These are phyloP conservation scores for Persicaria tinctoria DNA, from an alignment of 148 eudicot species.

Conservation along the genomic window DNA sequence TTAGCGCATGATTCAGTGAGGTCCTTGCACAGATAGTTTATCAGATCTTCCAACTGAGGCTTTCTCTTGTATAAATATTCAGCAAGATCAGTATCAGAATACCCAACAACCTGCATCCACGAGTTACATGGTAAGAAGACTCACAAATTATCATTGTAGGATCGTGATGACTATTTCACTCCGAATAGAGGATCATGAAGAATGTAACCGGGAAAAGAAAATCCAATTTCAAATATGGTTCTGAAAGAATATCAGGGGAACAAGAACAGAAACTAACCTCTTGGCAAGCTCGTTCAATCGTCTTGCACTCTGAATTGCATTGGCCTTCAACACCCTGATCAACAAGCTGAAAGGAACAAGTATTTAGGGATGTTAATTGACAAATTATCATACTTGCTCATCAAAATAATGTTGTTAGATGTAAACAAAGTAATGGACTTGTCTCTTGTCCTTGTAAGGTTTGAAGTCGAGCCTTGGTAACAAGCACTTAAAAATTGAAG, in stretches of 20 bases:
- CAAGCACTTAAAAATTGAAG: not conserved
- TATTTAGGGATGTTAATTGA: not conserved
- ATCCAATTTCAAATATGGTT: not conserved
- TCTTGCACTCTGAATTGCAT: slow-evolving; percentile 89
- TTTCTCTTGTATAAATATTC: slow-evolving; percentile 67
- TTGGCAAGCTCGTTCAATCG: slow-evolving; percentile 94
- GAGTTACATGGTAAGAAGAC: not conserved
- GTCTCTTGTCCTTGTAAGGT: no score
- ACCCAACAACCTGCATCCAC: slow-evolving; percentile 64
- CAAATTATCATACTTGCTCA: not conserved
- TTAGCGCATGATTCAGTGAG: slow-evolving; percentile 63
- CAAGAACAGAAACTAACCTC: slow-evolving; percentile 39
- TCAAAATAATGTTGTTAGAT: not conserved
- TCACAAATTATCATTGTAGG: not conserved
- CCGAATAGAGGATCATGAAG: not conserved
- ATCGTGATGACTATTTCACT: not conserved
- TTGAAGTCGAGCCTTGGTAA: not conserved
- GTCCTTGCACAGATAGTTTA: slow-evolving; percentile 64
- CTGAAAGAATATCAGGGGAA: not conserved
- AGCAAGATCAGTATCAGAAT: slow-evolving; percentile 89
- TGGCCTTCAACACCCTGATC: slow-evolving; percentile 86
- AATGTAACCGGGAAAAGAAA: not conserved
- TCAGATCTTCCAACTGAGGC: slow-evolving; percentile 54
- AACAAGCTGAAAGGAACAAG: slow-evolving; percentile 49
- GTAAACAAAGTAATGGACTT: no score